Percentiles rank a stretch among this genome's conserved stretches.
Conservation (phyloP, 2,329 filamentous ascomycete species). For the Diplodia corticola region DNA sequence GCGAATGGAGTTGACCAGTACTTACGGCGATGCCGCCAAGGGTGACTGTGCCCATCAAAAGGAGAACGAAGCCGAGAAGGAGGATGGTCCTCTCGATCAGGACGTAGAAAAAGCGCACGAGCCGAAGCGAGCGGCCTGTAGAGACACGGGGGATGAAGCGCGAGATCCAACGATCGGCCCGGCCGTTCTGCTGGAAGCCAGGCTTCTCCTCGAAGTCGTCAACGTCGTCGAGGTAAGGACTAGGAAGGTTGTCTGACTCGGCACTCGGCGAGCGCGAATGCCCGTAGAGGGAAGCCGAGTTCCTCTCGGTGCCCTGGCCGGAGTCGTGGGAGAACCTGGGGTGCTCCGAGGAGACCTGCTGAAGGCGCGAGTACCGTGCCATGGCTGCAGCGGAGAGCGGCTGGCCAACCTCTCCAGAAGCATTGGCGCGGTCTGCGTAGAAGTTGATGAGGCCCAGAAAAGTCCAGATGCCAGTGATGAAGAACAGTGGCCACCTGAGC, state of each 20-base stretch:
- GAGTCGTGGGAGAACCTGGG: constrained; percentile 47
- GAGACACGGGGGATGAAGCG: constrained; percentile 55
- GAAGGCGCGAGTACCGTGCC: constrained; percentile 42
- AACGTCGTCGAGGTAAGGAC: constrained; percentile 47
- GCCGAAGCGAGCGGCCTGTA: constrained; percentile 57
- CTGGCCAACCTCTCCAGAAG: constrained; percentile 27
- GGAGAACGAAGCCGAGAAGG: constrained; percentile 71
- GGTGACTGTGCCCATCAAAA: constrained; percentile 72
- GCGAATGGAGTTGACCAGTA: constrained; percentile 26
- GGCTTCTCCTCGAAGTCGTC: constrained; percentile 49
- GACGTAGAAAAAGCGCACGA: constrained; percentile 63
- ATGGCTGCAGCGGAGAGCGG: constrained; percentile 40
- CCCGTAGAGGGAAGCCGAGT: constrained; percentile 66
- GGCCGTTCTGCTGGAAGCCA: constrained; percentile 49
- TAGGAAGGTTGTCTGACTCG: constrained; percentile 46
- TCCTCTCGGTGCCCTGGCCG: constrained; percentile 68
- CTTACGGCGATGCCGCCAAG: constrained; percentile 84
- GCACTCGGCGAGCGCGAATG: constrained; percentile 63
- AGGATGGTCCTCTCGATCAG: constrained; percentile 75
- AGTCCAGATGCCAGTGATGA: constrained; percentile 69
- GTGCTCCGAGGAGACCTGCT: constrained; percentile 30
- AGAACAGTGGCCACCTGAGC: constrained; percentile 80
- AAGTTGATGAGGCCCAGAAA: constrained; percentile 65
- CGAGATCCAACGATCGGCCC: constrained; percentile 55
- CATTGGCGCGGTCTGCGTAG: constrained; percentile 53